These are phyloP conservation scores for Amanita pseudoporphyria DNA, from an alignment of 768 basidiomycete genomes.

Conservation along the genomic window DNA sequence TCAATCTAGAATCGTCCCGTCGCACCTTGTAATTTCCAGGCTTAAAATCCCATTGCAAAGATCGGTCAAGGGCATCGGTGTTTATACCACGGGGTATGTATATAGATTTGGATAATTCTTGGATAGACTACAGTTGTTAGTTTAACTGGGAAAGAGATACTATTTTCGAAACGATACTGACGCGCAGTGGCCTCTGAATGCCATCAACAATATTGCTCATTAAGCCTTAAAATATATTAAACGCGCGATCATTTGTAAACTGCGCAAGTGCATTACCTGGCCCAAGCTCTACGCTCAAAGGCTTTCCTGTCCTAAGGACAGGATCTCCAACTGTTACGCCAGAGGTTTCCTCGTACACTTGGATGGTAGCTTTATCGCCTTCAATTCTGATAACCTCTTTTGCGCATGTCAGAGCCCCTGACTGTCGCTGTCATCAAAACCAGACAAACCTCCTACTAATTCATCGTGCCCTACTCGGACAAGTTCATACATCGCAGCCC, in stretches of 20 bases:
- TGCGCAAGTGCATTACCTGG: constrained; percentile 57
- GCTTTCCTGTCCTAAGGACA: constrained; percentile 94
- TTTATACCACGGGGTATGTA: constrained; percentile 99
- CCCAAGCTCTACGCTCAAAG: constrained; percentile 94
- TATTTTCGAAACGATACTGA: constrained; percentile 26
- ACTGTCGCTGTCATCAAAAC: background rate
- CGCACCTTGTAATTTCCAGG: constrained; percentile 69
- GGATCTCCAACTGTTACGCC: constrained; percentile 99
- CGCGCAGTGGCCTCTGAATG: constrained; percentile 86
- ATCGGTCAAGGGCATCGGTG: constrained; percentile 86
- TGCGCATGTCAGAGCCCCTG: constrained; percentile 6
- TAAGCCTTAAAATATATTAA: constrained; percentile 45
- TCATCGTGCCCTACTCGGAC: constrained; percentile 98
- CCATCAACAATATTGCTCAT: constrained; percentile 99
- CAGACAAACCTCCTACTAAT: constrained; percentile 78
- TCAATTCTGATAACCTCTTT: constrained; percentile 99
- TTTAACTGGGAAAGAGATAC: constrained; percentile 6
- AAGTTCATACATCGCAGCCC: constrained; percentile 95
- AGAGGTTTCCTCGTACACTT: constrained; percentile 99
- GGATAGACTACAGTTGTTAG: constrained; percentile 54
- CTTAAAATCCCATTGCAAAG: constrained; percentile 90
- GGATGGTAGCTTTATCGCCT: constrained; percentile 95
- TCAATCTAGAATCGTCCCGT: background rate
- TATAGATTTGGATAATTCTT: constrained; percentile 96
- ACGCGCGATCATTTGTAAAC: background rate